Evolutionary conservation across 805 yeast species (phyloP), one percentile per base, ranked within the genome.

Genomic region (Osmozyma mogii): DNA sequence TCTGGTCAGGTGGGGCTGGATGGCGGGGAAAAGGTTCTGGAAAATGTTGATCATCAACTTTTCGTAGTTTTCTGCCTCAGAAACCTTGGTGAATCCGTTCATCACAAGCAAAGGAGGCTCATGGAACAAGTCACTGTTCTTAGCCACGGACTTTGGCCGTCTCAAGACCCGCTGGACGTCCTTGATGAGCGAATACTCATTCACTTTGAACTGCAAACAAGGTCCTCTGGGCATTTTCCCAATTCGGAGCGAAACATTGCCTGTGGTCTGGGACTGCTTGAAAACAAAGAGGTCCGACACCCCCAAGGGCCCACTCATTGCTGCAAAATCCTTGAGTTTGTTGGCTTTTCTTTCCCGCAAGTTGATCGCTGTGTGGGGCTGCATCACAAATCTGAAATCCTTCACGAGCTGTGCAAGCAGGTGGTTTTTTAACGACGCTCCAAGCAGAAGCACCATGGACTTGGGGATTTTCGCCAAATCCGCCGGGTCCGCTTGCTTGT

Each of bases 251-350:
- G 89, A 80, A 4, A 92, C 78, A 32, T 76, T 78, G 6, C 96
- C 96, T 1, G 80, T 61, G 24, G 68, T 69, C 43, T 76, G 80
- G 22, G 83, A 72, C 52, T 87, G 95, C 38, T 85, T 79, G 63
- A 92, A 88, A 13, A 89, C 65, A 58, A 92, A 75, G 49, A 92
- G 58, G 57, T 89, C 95, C 5, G 89, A 70, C 14, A 92, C 95
- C 16, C 95, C 95, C 25, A 92, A 65, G 9, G 97, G 97, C 5
- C 97, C 97, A 22, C 96, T 84, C 96, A 92, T 88, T n/a, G 85
- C 95, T n/a, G 88, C 72, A 45, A 82, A 92, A 58, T 89, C 98
- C 54, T 82, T 84, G 42, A 92, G 65, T 50, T 78, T 83, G 56
- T 92, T 92, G 22, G 84, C 66, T 51, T 84, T 84, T 29, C 97